These are phyloP conservation scores for Medicago lupulina DNA, from an alignment of 306 rosid species.

Conservation along the genomic window DNA sequence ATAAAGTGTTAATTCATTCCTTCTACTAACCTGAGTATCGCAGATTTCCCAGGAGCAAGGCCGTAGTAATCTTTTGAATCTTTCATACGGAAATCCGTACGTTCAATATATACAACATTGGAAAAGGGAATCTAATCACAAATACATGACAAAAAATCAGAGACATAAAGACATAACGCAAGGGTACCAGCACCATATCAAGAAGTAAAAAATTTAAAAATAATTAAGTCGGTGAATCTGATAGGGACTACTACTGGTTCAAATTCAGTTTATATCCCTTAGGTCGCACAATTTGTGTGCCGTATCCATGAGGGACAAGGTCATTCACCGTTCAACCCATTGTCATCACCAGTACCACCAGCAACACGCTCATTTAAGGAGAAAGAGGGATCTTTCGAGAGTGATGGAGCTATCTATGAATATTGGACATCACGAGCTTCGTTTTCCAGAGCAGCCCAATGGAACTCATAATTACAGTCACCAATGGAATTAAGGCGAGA, in stretches of 20 bases:
- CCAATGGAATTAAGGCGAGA: not conserved
- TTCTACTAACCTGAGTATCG: constrained; percentile 71
- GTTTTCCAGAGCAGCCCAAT: not conserved
- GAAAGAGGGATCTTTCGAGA: not conserved
- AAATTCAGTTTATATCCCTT: not conserved
- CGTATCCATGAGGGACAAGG: not conserved
- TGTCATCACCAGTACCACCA: not conserved
- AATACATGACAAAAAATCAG: constrained; percentile 33
- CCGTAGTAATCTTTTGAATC: constrained; percentile 97
- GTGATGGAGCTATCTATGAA: not conserved
- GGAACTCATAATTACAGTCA: not conserved
- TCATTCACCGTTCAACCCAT: not conserved
- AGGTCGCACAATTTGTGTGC: not conserved
- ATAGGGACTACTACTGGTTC: not conserved
- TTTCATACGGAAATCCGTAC: constrained; percentile 86
- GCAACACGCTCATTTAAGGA: not conserved
- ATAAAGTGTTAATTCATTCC: constrained; percentile 23
- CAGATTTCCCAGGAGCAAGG: constrained; percentile 98
- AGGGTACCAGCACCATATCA: constrained; percentile 1
- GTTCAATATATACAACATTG: constrained; percentile 80
- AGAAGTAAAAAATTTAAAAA: not conserved
- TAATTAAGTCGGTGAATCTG: not conserved
- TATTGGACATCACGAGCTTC: not conserved
- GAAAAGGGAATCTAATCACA: constrained; percentile 77
- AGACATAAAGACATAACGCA: not conserved